Base-by-base conservation (phyloP, 1,284 basidiomycete species). In the Microbotryomycetes sp. region DNA sequence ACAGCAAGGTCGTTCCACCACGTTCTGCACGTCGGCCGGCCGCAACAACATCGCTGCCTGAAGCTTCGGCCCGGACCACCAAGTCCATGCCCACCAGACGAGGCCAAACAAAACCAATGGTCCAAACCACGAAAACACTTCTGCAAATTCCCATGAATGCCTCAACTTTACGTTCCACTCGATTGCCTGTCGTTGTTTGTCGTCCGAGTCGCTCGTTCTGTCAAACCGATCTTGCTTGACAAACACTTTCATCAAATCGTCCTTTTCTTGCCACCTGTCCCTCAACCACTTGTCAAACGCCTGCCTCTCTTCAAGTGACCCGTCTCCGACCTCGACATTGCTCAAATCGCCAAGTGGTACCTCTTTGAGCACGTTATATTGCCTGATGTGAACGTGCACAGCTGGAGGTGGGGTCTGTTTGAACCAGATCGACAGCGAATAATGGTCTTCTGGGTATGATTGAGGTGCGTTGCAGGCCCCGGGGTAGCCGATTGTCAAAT, bases 271-370 rank as follows among this genome's bases (percentile, higher is more conserved):
- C 92, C 94, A 98, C 53, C 89, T 74, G 31, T 80, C 77, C 54
- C 86, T 77, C 57, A 97, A 76, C 94, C 94, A 98, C 5, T 78
- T 65, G 64, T 94, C 91, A 71, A 98, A 98, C 23, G 66, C 76
- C 5, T 77, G 79, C 68, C 83, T 84, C 71, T 96, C 91, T 26
- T 76, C 74, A 56, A 83, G 81, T 2, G 83, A 83, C 24, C 88
- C 82, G 51, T 89, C 85, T 6, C 18, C 45, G 28, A 52, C 54
- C 23, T 16, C 27, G 5, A 24, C 18, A 5, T 7, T 9, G 1
- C 6, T 15, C 3, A 59, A 23, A 9, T 56, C 49, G 11, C 65
- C 69, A n/a, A 67, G 58, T 21, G 66, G 65, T 18, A 66, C 61
- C 21, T 61, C 41, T 18, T 18, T 60, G 31, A 21, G 15, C 23